Evolutionary conservation across 2,329 filamentous ascomycete genomes (phyloP).

Genomic region (Lachnellula cervina): DNA sequence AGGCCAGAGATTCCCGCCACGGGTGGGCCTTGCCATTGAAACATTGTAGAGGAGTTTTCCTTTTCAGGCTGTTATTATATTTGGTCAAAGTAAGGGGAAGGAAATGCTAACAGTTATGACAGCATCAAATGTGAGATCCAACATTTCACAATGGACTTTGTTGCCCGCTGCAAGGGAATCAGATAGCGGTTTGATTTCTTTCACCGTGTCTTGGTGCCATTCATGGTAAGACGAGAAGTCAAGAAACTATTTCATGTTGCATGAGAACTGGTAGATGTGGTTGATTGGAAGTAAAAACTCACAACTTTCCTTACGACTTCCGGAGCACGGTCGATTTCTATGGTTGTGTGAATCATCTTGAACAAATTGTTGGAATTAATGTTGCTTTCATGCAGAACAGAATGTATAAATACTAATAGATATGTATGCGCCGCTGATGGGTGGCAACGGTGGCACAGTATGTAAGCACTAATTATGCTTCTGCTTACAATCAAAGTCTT

Average conservation of each 20-base stretch:
- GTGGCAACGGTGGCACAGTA: too few relatives aligned
- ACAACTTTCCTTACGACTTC: neutral
- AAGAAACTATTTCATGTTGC: neutral
- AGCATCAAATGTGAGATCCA: neutral
- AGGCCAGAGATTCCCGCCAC: neutral
- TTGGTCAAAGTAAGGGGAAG: neutral
- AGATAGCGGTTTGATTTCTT: neutral
- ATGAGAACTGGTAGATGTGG: neutral
- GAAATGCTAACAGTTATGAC: neutral
- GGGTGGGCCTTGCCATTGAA: neutral
- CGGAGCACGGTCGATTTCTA: neutral
- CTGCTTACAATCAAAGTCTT: too few relatives aligned
- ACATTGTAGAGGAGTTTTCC: neutral
- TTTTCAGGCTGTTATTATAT: neutral
- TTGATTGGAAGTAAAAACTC: neutral
- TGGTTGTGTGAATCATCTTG: neutral
- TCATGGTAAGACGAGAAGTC: neutral
- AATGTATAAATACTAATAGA: too few relatives aligned
- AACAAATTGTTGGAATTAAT: too few relatives aligned
- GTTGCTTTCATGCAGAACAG: too few relatives aligned
- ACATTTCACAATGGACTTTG: neutral
- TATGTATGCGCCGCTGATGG: too few relatives aligned
- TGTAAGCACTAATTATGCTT: too few relatives aligned
- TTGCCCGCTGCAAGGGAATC: neutral
- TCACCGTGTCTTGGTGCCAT: neutral